Conservation (phyloP, 164 flowering plant genomes). For the Sedum album region DNA sequence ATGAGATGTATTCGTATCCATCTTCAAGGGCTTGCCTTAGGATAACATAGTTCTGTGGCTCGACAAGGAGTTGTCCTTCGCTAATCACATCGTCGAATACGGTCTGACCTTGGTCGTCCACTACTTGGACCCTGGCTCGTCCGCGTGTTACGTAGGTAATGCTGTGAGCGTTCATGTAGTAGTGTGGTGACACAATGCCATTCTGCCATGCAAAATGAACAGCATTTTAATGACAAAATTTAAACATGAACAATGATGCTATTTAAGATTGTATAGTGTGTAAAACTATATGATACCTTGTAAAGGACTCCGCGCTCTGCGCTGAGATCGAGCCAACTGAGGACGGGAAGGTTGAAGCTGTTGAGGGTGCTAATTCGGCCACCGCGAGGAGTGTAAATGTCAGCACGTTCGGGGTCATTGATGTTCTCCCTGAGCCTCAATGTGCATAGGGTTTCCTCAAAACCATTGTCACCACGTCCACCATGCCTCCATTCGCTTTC, state of each 20-base stretch:
- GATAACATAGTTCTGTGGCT: slow-evolving; percentile 29
- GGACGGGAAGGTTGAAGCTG: slow-evolving; percentile 54
- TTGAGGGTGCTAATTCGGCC: slow-evolving; percentile 47
- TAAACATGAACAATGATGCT: no score
- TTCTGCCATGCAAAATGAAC: slow-evolving; percentile 16
- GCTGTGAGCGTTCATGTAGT: slow-evolving; percentile 30
- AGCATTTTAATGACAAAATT: no score
- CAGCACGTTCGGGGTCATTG: slow-evolving; percentile 38
- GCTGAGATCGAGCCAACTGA: slow-evolving; percentile 34
- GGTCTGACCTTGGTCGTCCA: slow-evolving; percentile 20
- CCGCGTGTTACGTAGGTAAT: slow-evolving; percentile 25
- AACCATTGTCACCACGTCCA: slow-evolving; percentile 31
- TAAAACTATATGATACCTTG: slow-evolving; percentile 17
- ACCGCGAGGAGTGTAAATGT: slow-evolving; percentile 38
- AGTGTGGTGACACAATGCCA: slow-evolving; percentile 27
- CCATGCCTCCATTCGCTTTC: no score
- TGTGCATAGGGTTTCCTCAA: slow-evolving; percentile 58
- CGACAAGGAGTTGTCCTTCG: slow-evolving; percentile 22
- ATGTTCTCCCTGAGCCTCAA: slow-evolving; percentile 41
- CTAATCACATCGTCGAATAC: slow-evolving; percentile 21
- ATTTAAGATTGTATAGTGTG: no score
- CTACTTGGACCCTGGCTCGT: slow-evolving; percentile 21
- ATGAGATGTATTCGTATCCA: slow-evolving; percentile 27
- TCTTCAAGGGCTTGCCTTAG: slow-evolving; percentile 15
- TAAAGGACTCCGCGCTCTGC: slow-evolving; percentile 38